Conservation (phyloP, 2,329 filamentous ascomycete genomes). For the Ophiostoma novo-ulmi region DNA sequence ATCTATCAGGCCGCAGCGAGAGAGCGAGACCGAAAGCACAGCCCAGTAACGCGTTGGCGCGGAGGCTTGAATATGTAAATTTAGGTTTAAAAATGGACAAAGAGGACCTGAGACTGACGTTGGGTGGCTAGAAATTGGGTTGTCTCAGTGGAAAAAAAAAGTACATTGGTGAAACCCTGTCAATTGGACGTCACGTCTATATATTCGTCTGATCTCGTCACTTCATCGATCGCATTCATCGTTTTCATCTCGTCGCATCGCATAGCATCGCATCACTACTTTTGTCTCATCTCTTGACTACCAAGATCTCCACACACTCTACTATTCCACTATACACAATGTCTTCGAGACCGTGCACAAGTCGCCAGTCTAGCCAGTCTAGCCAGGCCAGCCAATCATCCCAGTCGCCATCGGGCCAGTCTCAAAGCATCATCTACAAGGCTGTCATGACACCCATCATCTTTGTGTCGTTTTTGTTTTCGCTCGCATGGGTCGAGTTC, state of each 20-base stretch:
- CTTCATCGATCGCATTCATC: neutral
- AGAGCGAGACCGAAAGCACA: conserved; percentile 7
- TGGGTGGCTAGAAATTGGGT: neutral
- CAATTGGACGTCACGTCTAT: neutral
- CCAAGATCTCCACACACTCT: neutral
- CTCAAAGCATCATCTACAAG: conserved; percentile 30
- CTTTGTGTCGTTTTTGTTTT: conserved; percentile 60
- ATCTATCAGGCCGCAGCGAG: neutral
- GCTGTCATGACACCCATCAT: conserved; percentile 57
- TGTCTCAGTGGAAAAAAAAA: neutral
- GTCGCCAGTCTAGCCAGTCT: neutral
- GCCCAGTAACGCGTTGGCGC: conserved; percentile 2
- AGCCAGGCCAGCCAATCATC: conserved; percentile 1
- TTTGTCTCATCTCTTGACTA: too few species aligned
- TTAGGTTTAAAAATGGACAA: neutral
- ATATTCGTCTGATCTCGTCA: neutral
- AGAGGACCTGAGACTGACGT: neutral
- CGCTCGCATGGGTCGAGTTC: conserved; percentile 58
- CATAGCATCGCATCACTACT: neutral
- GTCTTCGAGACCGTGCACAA: neutral
- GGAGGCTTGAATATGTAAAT: neutral
- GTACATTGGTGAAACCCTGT: neutral
- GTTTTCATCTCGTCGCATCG: neutral
- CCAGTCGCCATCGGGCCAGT: neutral
- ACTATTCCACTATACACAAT: neutral